Percentiles rank a stretch among this genome's conserved stretches.
Evolutionary conservation across 2,329 filamentous ascomycete genomes (phyloP).

Genomic region (Sordariomycetes sp.): DNA sequence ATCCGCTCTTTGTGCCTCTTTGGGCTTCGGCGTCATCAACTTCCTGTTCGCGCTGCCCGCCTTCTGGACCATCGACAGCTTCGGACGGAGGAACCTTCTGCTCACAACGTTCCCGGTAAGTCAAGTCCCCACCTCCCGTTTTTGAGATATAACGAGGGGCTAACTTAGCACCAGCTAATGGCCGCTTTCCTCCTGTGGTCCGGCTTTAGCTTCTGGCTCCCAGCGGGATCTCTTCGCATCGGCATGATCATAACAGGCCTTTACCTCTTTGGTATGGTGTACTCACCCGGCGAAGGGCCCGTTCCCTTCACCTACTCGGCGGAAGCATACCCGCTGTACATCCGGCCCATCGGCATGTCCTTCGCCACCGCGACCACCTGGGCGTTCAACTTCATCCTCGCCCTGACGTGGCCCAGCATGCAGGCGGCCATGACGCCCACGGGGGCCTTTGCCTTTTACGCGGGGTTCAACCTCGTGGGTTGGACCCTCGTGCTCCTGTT

Average conservation of each 20-base stretch:
- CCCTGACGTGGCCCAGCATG: constrained; percentile 35
- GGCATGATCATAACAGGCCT: constrained; percentile 35
- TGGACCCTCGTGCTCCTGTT: constrained; percentile 30
- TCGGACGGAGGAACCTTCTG: constrained; percentile 53
- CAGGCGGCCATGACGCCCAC: constrained; percentile 30
- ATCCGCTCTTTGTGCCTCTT: constrained; percentile 44
- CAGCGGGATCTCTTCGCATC: constrained; percentile 22
- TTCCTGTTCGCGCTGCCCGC: constrained; percentile 54
- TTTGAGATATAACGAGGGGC: background rate
- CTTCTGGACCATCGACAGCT: constrained; percentile 57
- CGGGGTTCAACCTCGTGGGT: constrained; percentile 34
- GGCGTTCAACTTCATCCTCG: constrained; percentile 27
- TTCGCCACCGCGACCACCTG: constrained; percentile 42
- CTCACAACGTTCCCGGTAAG: constrained; percentile 47
- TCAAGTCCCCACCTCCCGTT: background rate
- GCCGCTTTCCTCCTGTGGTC: constrained; percentile 34
- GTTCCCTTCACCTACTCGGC: constrained; percentile 59
- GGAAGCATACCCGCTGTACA: constrained; percentile 55
- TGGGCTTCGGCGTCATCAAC: constrained; percentile 56
- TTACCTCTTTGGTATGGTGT: constrained; percentile 38
- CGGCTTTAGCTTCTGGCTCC: constrained; percentile 35
- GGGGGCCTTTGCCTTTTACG: constrained; percentile 39
- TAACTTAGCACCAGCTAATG: constrained; percentile 33
- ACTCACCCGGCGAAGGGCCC: constrained; percentile 49
- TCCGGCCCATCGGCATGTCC: constrained; percentile 52